Evolutionary conservation across 1,284 basidiomycete genomes (phyloP).

Genomic region (Tausonia pullulans): DNA sequence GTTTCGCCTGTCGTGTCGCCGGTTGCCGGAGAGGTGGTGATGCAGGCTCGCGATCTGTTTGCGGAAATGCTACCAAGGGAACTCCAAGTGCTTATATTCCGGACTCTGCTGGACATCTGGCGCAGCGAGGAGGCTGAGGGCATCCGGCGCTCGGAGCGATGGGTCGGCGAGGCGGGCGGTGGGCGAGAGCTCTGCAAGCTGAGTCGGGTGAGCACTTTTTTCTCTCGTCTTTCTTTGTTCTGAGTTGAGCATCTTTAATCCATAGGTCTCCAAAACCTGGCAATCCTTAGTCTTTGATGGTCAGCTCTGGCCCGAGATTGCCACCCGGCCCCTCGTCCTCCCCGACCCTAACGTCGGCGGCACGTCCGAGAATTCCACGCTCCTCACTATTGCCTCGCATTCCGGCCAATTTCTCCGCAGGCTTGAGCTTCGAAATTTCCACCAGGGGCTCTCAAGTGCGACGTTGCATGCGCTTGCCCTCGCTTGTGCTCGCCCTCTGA

Average conservation of each 20-base stretch:
- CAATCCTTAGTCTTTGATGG: slow-evolving; percentile 69
- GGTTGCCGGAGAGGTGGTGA: no score
- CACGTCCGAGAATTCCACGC: slow-evolving; percentile 10
- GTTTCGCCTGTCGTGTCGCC: neutral
- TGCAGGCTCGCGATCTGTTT: slow-evolving; percentile 18
- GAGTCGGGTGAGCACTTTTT: slow-evolving; percentile 48
- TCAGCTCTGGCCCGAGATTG: slow-evolving; percentile 63
- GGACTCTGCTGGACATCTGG: slow-evolving; percentile 32
- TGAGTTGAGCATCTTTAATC: neutral
- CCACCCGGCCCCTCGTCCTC: slow-evolving; percentile 46
- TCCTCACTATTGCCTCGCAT: slow-evolving; percentile 22
- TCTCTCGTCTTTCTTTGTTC: neutral
- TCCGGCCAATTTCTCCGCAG: slow-evolving; percentile 54
- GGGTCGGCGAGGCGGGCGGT: slow-evolving; percentile 60
- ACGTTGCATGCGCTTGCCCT: slow-evolving; percentile 23
- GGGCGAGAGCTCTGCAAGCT: slow-evolving; percentile 65
- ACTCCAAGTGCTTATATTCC: slow-evolving; percentile 52
- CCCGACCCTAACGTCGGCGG: no score
- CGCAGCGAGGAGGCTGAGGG: slow-evolving; percentile 50
- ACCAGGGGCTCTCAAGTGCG: slow-evolving; percentile 40
- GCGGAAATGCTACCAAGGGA: slow-evolving; percentile 56
- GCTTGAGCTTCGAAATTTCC: slow-evolving; percentile 57
- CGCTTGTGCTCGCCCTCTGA: slow-evolving; percentile 2
- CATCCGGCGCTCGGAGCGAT: slow-evolving; percentile 47
- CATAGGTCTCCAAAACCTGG: slow-evolving; percentile 73